Evolutionary conservation across 2,329 filamentous ascomycete genomes (phyloP), one percentile per base, ranked within the genome.

Genomic region (Myriosclerotinia scirpicola): DNA sequence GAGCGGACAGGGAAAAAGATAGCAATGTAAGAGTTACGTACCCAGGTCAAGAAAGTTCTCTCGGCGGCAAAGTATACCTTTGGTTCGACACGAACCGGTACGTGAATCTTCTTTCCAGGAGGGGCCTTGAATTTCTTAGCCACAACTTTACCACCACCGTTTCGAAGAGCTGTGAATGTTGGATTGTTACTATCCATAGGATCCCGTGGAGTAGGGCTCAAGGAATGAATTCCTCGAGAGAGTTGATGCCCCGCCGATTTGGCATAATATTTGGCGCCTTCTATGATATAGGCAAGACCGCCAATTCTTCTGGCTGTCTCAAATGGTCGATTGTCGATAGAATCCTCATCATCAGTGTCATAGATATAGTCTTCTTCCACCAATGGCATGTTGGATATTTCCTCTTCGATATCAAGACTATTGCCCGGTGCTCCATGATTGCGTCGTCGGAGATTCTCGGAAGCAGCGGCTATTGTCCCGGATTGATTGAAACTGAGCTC

Each of bases 1-100:
- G 42, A 3, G n/a, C 6, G 11, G 14, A 26, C 8, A 22, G 17
- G 5, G 7, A 15, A 36, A 46, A 8, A 48, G 20, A 67, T 76
- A 64, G 66, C 36, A 54, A 64, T 8, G 54, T n/a, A 22, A 66
- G 15, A 55, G 40, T 7, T 20, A 75, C 87, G 81, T 80, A 90
- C 88, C 93, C 95, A 99, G 70, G 92, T 91, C 67, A 99, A 84
- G 80, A 97, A 99, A 0, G 95, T 99, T 71, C 95, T 87, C 79
- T 99, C 95, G 0, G 93, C 93, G 30, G 95, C 95, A 76, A 99
- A 97, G 78, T 93, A 97, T 61, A 99, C 95, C 80, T 99, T 99
- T 44, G 95, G 95, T 79, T 99, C 95, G 44, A 99, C 93, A 59
- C 95, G 88, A 65, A 98, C 90, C 17, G 94, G 94, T 34, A 99